phyloP scores from a whole-genome alignment of 2,329 filamentous ascomycete species.

The Dactylellina cionopaga region DNA sequence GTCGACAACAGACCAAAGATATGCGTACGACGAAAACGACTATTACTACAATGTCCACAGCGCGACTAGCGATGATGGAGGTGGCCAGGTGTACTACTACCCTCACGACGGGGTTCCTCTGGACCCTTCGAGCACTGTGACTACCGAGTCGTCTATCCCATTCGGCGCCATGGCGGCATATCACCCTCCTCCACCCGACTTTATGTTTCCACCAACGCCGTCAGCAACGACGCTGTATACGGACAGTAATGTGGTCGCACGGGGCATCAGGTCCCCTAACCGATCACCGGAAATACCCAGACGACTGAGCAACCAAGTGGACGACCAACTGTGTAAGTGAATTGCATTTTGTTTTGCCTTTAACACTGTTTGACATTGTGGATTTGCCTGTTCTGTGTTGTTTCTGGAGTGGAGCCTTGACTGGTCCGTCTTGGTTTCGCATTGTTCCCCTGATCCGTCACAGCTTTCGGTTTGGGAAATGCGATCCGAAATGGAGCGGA shows the following conservation, averaged over 20 bases:
- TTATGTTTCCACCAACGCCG: slow-evolving; percentile 47
- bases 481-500: slow-evolving; percentile 50
- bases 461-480: slow-evolving; percentile 44
- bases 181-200: slow-evolving; percentile 41
- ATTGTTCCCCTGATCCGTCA: slow-evolving; percentile 49
- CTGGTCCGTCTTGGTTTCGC: slow-evolving; percentile 32
- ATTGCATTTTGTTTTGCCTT: not conserved
- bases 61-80: slow-evolving; percentile 36
- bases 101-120: slow-evolving; percentile 28
- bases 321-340: slow-evolving; percentile 49
- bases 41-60: slow-evolving; percentile 48
- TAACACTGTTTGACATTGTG: slow-evolving; percentile 13
- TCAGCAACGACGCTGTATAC: slow-evolving; percentile 46
- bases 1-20: slow-evolving; percentile 40
- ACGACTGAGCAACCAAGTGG: slow-evolving; percentile 36
- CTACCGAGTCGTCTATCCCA: slow-evolving; percentile 32
- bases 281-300: slow-evolving; percentile 45
- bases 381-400: slow-evolving; percentile 20
- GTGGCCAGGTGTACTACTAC: slow-evolving; percentile 39
- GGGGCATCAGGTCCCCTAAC: slow-evolving; percentile 48
- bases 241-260: slow-evolving; percentile 38
- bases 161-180: slow-evolving; percentile 30
- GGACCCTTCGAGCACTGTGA: slow-evolving; percentile 25
- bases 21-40: slow-evolving; percentile 44
- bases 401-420: slow-evolving; percentile 41